Evolutionary conservation across 352 stramenopile species (phyloP), one percentile per base, ranked within the genome.

Genomic region (Phytophthora tentaculata): DNA sequence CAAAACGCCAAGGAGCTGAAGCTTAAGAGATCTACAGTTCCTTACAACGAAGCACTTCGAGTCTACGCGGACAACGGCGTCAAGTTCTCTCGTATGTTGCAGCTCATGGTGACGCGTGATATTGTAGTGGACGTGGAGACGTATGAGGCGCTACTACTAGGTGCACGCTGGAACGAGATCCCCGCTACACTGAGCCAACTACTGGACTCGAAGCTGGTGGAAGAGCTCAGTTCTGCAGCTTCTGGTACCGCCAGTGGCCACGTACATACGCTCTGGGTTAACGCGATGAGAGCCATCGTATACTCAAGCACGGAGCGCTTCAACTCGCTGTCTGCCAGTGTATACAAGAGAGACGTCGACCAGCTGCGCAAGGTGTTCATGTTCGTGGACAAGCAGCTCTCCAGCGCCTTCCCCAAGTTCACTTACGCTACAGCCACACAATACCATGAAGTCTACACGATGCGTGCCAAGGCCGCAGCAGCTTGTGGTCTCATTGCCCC

Each of bases 151-250:
- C 64, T 94, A 45, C 71, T 94, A 19, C 59, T 84, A 28, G 83
- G 80, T 19, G 86, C 86, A 22, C 83, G 86, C 22, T 90, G 83
- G 80, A 76, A 77, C 16, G 77, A 90, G 61, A 88, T 94, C 67
- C 80, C 80, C 12, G 79, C 75, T 29, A 91, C 83, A 20, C 20
- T 94, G 6, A 84, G 60, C 28, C 86, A 88, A 48, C 62, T 94
- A 35, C 55, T 83, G 58, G 53, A 83, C 48, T 92, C 81, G 1
- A 77, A 77, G 26, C 28, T 86, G 9, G 61, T 88, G 12, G 66
- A 81, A 17, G 39, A 73, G 14, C 73, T 88, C 17, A 69, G 63
- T 2, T 28, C 49, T 0, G 29, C 64, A 5, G 51, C 49, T 8
- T 58, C 57, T 44, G 35, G 53, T 23, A 53, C 62, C 28, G 63